A percentile compares a stretch with the other conserved stretches of the same genome.
Conservation (phyloP, 2,329 filamentous ascomycete species). For the Monosporascus sp. region DNA sequence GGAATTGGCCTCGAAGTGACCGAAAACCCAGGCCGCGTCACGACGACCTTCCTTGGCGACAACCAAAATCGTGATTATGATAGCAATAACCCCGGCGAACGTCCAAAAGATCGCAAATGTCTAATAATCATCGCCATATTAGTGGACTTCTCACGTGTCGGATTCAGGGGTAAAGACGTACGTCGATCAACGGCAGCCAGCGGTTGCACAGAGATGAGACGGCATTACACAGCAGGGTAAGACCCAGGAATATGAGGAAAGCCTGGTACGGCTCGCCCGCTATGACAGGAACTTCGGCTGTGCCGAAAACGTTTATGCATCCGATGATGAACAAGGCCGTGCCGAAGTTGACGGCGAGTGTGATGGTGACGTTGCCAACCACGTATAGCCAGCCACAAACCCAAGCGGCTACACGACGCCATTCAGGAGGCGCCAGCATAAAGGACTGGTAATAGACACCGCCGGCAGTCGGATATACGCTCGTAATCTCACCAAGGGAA, state of each 20-base stretch:
- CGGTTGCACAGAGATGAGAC: slow-evolving; percentile 64
- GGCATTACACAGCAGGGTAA: slow-evolving; percentile 59
- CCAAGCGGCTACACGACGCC: slow-evolving; percentile 62
- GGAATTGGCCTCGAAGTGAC: slow-evolving; percentile 61
- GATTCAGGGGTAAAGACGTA: slow-evolving; percentile 37
- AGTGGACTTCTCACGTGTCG: slow-evolving; percentile 8
- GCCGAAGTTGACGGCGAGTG: slow-evolving; percentile 76
- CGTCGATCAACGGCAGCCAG: slow-evolving; percentile 64
- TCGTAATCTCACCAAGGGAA: slow-evolving; percentile 69
- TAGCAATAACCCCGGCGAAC: slow-evolving; percentile 63
- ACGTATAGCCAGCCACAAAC: slow-evolving; percentile 73
- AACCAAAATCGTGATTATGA: slow-evolving; percentile 56
- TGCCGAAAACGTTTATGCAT: slow-evolving; percentile 51
- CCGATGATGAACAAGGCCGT: slow-evolving; percentile 60
- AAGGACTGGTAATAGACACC: slow-evolving; percentile 77
- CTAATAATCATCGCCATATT: slow-evolving; percentile 29
- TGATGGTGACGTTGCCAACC: slow-evolving; percentile 77
- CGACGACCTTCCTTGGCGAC: slow-evolving; percentile 65
- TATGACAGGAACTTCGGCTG: slow-evolving; percentile 38
- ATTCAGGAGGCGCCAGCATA: slow-evolving; percentile 59
- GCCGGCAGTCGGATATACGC: slow-evolving; percentile 70
- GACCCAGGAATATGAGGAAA: slow-evolving; percentile 64
- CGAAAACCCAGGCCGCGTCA: slow-evolving; percentile 58
- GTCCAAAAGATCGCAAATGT: slow-evolving; percentile 72
- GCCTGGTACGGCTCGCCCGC: slow-evolving; percentile 56